phyloP scores from a whole-genome alignment of 345 rosid genomes.

The Populus euphratica region DNA sequence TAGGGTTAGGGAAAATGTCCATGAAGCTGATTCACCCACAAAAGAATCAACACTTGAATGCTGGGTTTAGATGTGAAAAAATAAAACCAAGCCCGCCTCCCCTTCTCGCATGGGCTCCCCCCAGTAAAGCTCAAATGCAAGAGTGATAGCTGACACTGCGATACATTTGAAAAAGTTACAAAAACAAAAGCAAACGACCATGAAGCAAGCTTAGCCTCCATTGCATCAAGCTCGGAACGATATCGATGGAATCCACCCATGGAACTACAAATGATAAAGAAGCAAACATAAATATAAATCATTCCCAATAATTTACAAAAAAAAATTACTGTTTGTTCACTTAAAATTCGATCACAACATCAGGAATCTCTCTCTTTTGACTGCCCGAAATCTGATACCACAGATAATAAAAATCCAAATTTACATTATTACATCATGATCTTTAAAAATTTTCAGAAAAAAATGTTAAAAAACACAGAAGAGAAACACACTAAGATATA shows the following conservation, averaged over 20 bases:
- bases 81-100: constrained; percentile 62
- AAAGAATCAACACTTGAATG: constrained; percentile 18
- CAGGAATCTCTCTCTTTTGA: constrained; percentile 49
- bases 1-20: constrained; percentile 74
- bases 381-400: constrained; percentile 44
- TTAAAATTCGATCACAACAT: constrained; percentile 12
- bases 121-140: constrained; percentile 60
- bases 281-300: neutral
- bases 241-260: constrained; percentile 97
- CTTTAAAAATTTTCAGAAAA: neutral
- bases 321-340: neutral
- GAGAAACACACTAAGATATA: neutral
- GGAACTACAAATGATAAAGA: constrained; percentile 36
- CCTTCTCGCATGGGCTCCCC: constrained; percentile 97
- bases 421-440: neutral
- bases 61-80: constrained; percentile 1
- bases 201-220: constrained; percentile 62
- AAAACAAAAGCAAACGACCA: constrained; percentile 1
- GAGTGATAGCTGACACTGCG: constrained; percentile 5
- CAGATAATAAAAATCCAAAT: neutral
- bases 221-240: constrained; percentile 82
- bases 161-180: neutral
- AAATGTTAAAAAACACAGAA: neutral
- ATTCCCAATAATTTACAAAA: neutral
- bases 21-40: constrained; percentile 62